These are phyloP conservation scores for Sparassis latifolia DNA, from an alignment of 1,284 basidiomycete species.

Conservation along the genomic window DNA sequence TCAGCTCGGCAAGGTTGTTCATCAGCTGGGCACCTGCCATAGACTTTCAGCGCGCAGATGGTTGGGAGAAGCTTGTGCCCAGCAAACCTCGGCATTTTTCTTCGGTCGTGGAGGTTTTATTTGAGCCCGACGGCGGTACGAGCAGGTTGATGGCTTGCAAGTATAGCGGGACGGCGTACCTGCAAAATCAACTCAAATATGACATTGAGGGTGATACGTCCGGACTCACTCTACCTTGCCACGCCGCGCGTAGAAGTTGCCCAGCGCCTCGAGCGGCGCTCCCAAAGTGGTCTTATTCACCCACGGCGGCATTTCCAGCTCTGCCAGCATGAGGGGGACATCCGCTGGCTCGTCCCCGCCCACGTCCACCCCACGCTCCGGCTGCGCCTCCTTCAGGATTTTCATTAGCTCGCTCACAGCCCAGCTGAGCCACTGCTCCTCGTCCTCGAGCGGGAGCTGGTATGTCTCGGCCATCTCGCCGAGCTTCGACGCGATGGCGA, in stretches of 20 bases:
- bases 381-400: conserved; percentile 13
- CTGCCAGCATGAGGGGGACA: conserved; percentile 31
- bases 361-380: conserved; percentile 6
- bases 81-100: conserved; percentile 56
- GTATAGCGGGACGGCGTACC: conserved; percentile 61
- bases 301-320: conserved; percentile 60
- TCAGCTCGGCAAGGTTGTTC: conserved; percentile 58
- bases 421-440: conserved; percentile 55
- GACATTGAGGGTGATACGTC: not conserved
- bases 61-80: not conserved
- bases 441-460: conserved; percentile 34
- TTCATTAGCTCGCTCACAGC: conserved; percentile 56
- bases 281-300: conserved; percentile 53
- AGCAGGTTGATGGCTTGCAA: conserved; percentile 61
- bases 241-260: conserved; percentile 50
- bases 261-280: conserved; percentile 65
- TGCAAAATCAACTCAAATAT: conserved; percentile 18
- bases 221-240: conserved; percentile 55
- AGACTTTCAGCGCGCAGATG: not conserved
- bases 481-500: conserved; percentile 63
- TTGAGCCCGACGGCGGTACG: conserved; percentile 40
- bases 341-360: conserved; percentile 12
- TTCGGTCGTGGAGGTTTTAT: conserved; percentile 32
- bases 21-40: conserved; percentile 62
- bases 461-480: conserved; percentile 47